These are phyloP conservation scores for Hypholoma sublateritium DNA, from an alignment of 768 basidiomycete genomes.

Conservation along the genomic window DNA sequence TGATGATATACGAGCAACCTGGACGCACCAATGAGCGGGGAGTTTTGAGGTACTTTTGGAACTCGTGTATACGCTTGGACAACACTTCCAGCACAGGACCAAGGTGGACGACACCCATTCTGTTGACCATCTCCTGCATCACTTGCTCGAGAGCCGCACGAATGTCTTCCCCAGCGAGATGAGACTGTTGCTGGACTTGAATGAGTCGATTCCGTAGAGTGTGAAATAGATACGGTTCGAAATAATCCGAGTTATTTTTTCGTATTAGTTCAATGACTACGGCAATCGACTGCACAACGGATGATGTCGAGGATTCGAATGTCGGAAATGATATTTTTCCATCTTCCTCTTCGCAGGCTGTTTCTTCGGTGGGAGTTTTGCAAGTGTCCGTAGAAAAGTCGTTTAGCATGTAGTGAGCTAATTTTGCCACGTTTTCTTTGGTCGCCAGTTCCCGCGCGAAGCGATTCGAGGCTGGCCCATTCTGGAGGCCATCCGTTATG, in stretches of 20 bases:
- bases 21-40: conserved; percentile 74
- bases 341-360: conserved; percentile 19
- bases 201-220: conserved; percentile 90
- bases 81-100: conserved; percentile 78
- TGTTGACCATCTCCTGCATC: conserved; percentile 79
- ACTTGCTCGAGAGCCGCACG: conserved; percentile 68
- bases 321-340: conserved; percentile 27
- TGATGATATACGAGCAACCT: neutral
- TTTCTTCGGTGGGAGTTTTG: conserved; percentile 19
- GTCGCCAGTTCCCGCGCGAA: conserved; percentile 88
- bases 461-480: conserved; percentile 76
- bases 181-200: conserved; percentile 74
- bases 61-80: conserved; percentile 61
- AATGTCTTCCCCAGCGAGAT: conserved; percentile 51
- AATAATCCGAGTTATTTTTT: conserved; percentile 98
- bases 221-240: conserved; percentile 96
- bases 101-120: conserved; percentile 89
- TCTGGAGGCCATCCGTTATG: conserved; percentile 67
- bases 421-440: conserved; percentile 63
- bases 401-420: conserved; percentile 76
- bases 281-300: conserved; percentile 82
- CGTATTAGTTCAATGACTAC: conserved; percentile 93
- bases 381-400: conserved; percentile 44
- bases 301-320: conserved; percentile 64
- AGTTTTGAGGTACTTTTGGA: conserved; percentile 66